Base-by-base conservation (phyloP, 768 basidiomycete species). In the Suillus americanus region DNA sequence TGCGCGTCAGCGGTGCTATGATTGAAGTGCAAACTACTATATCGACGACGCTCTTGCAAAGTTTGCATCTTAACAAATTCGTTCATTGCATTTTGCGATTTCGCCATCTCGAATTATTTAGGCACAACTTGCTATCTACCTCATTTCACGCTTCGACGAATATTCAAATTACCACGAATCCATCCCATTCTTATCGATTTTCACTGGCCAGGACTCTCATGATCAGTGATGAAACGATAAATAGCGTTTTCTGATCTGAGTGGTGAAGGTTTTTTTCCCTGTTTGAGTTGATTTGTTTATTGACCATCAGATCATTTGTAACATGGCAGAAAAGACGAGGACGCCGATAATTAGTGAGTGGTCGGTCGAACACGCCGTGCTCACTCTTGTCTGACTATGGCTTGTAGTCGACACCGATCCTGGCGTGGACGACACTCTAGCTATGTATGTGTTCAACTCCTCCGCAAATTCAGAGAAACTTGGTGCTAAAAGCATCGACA, bases 391-490 rank as follows among this genome's bases (percentile, higher is more conserved):
- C 40, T 69, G 62, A 74, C 38, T 28, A n/a, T 41, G 25, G 54
- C 46, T 23, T 37, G 20, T 69, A 93, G 91, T 93, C 70, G 92
- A 94, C 69, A 91, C 91, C 33, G 93, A 95, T 72, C 91, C 93
- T 8, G 94, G 94, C 40, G 89, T 94, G 4, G 94, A 95, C 71
- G 94, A 95, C 73, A 79, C 83, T 30, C 68, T 94, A 60, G 92
- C 92, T 35, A 86, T 95, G 92, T 90, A 64, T 64, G 87, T 74
- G 35, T 64, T 62, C 28, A 35, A 53, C 28, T 18, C 51, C 51
- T 55, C n/a, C 41, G 62, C 33, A 10, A 60, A 28, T 41, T 38
- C 23, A 18, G 41, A 38, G 25, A 62, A 28, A 16, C 14, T 20
- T 38, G 25, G 45, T 41, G 37, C 50, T 53, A 59, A 25, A 63